A percentile compares a stretch with the other conserved stretches of the same genome.
Evolutionary conservation across 2,329 filamentous ascomycete species (phyloP).

Genomic region (Cladosporium sp.): DNA sequence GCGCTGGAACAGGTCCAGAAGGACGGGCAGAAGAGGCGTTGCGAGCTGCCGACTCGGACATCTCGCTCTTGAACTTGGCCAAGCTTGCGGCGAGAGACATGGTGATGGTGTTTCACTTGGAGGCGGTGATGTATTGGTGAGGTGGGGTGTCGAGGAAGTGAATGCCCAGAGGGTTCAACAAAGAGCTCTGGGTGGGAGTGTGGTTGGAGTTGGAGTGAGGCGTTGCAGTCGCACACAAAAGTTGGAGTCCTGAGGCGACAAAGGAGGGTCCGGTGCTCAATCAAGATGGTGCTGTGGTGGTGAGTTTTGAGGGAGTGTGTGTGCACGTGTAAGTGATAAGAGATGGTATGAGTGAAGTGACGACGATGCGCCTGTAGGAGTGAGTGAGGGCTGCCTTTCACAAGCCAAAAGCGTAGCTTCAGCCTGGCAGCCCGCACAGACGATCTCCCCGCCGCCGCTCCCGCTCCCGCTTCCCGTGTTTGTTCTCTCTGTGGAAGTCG

Average conservation of each 20-base stretch:
- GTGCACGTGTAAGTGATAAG: neutral
- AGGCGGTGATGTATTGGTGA: neutral
- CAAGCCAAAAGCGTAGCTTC: constrained; percentile 8
- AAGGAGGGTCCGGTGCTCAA: neutral
- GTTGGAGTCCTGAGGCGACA: neutral
- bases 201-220: neutral
- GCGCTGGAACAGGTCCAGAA: constrained; percentile 24
- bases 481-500: constrained; percentile 10
- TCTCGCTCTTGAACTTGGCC: constrained; percentile 33
- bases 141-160: neutral
- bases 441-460: neutral
- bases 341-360: neutral
- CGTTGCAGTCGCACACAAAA: neutral
- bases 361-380: neutral
- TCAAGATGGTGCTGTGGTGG: neutral
- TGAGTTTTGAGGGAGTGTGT: neutral
- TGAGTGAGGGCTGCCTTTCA: neutral
- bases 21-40: constrained; percentile 33
- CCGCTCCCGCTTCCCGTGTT: constrained; percentile 11
- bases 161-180: constrained; percentile 30
- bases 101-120: constrained; percentile 17
- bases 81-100: constrained; percentile 35
- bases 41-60: constrained; percentile 32
- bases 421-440: neutral
- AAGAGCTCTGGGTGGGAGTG: constrained; percentile 31